A percentile compares a stretch with the other conserved stretches of the same genome.
Conservation (phyloP, 192 early-diverging fungal species). For the Coemansia sp. region DNA sequence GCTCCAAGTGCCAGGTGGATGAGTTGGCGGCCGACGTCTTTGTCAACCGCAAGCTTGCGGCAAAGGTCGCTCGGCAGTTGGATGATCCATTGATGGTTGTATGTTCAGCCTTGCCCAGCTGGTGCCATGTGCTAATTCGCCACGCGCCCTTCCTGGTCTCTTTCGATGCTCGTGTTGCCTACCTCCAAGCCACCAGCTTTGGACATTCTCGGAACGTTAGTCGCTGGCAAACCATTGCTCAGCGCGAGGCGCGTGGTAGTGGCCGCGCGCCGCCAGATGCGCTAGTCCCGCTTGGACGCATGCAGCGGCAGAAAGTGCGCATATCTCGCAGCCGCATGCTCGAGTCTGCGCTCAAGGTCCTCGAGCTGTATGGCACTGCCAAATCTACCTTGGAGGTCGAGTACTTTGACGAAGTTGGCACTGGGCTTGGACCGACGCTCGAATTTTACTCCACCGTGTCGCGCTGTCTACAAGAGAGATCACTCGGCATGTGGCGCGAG, state of each 20-base stretch:
- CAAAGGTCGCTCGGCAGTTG: constrained; percentile 83
- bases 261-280: constrained; percentile 1
- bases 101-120: constrained; percentile 72
- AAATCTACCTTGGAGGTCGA: constrained; percentile 86
- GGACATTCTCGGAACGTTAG: constrained; percentile 80
- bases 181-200: constrained; percentile 81
- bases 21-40: constrained; percentile 44
- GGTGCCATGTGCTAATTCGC: constrained; percentile 65
- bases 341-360: constrained; percentile 81
- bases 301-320: constrained; percentile 87
- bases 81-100: constrained; percentile 90
- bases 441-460: constrained; percentile 90
- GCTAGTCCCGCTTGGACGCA: constrained; percentile 60
- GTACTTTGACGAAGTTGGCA: constrained; percentile 91
- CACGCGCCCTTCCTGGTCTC: constrained; percentile 78
- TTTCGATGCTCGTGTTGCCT: constrained; percentile 76
- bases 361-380: constrained; percentile 73
- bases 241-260: constrained; percentile 20
- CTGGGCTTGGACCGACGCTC: constrained; percentile 85
- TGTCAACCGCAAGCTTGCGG: constrained; percentile 76
- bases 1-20: neutral
- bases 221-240: constrained; percentile 57
- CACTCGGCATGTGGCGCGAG: constrained; percentile 69
- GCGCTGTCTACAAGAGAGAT: constrained; percentile 64
- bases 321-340: constrained; percentile 75